These are phyloP conservation scores for Kodamaea kaohsiungensis DNA, from an alignment of 805 yeast genomes.

Conservation along the genomic window DNA sequence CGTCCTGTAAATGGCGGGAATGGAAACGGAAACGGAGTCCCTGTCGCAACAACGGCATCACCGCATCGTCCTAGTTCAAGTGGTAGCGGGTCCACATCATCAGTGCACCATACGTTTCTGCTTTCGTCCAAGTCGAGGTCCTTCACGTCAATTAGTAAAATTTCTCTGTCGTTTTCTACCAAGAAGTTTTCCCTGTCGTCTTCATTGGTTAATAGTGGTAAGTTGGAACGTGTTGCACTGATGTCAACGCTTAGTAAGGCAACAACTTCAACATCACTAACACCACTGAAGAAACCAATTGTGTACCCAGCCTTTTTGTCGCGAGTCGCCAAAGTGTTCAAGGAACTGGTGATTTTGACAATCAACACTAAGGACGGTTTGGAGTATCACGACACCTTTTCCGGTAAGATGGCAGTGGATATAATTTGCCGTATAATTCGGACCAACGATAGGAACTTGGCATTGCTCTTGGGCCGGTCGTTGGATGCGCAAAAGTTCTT, in stretches of 20 bases:
- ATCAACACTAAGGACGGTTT: constrained; percentile 88
- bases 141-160: constrained; percentile 41
- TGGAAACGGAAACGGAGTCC: not conserved
- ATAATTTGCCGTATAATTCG: constrained; percentile 81
- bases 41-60: not conserved
- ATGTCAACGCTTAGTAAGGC: constrained; percentile 3
- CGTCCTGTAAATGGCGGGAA: not conserved
- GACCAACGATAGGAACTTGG: constrained; percentile 89
- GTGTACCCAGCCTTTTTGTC: constrained; percentile 91
- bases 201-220: constrained; percentile 24
- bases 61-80: constrained; percentile 18
- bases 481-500: constrained; percentile 92
- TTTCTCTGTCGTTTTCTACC: constrained; percentile 41
- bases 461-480: constrained; percentile 84
- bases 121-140: constrained; percentile 43
- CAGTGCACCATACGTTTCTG: constrained; percentile 35
- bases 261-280: constrained; percentile 26
- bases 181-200: constrained; percentile 38
- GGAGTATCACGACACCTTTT: constrained; percentile 88
- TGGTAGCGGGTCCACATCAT: constrained; percentile 18
- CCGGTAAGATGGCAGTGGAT: constrained; percentile 93
- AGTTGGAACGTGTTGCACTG: constrained; percentile 27
- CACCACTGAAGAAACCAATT: constrained; percentile 53
- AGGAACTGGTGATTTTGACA: constrained; percentile 66
- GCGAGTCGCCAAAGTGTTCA: constrained; percentile 76